Conservation (phyloP, 306 rosid genomes). For the Quercus cerris region DNA sequence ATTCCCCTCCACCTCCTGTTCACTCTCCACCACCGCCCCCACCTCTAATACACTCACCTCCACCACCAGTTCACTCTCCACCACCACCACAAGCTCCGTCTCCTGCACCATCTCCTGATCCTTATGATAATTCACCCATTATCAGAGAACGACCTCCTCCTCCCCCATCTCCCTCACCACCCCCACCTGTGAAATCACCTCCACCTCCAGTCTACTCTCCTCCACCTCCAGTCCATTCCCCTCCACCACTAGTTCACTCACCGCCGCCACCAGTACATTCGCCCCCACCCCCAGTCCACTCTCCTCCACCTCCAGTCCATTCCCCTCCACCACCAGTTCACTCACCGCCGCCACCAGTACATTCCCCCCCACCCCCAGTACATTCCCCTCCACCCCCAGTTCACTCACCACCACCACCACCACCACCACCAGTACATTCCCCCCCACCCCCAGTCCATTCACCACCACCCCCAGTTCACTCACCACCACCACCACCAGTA, state of each 20-base stretch:
- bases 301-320: not conserved
- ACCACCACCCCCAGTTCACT: not conserved
- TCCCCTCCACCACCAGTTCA: accelerated
- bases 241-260: not conserved
- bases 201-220: not conserved
- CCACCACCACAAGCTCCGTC: not conserved
- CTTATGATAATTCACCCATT: no score
- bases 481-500: not conserved
- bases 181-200: not conserved
- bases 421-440: no score
- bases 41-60: not conserved
- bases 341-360: accelerated
- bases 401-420: no score
- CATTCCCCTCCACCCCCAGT: no score
- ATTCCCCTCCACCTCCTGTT: not conserved
- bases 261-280: not conserved
- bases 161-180: not conserved
- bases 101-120: not conserved
- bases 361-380: accelerated
- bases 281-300: not conserved
- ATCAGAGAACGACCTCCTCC: not conserved
- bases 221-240: not conserved
- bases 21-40: not conserved
- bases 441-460: not conserved
- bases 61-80: not conserved